phyloP scores from a whole-genome alignment of 495 filamentous ascomycete species.

The Parathielavia appendiculata region DNA sequence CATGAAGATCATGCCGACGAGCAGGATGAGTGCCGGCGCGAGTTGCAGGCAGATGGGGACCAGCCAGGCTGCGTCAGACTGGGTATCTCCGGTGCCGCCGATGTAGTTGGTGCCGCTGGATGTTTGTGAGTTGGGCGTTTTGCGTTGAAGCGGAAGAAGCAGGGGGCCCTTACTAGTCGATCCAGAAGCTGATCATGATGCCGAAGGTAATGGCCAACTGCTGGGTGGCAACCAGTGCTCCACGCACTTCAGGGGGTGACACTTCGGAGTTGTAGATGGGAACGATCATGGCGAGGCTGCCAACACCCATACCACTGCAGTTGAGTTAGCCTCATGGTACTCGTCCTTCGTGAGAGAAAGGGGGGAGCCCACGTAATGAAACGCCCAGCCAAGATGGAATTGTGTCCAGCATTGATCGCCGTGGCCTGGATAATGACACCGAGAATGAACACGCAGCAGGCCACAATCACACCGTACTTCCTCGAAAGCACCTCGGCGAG shows the following conservation, averaged over 20 bases:
- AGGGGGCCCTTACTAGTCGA: conserved; percentile 52
- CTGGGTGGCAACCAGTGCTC: conserved; percentile 70
- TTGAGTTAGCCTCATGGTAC: not conserved
- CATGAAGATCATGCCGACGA: conserved; percentile 71
- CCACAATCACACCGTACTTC: conserved; percentile 69
- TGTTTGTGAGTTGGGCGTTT: not conserved
- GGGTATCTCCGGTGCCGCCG: conserved; percentile 59
- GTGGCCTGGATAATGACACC: conserved; percentile 71
- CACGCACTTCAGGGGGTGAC: conserved; percentile 55
- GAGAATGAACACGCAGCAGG: conserved; percentile 66
- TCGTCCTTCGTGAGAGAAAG: not conserved
- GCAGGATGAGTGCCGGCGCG: conserved; percentile 54
- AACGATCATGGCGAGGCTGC: conserved; percentile 61
- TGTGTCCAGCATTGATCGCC: conserved; percentile 49
- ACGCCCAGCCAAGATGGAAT: conserved; percentile 64
- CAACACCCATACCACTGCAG: conserved; percentile 60
- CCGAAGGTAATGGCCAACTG: conserved; percentile 79
- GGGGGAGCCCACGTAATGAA: conserved; percentile 55
- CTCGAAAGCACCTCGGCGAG: conserved; percentile 68
- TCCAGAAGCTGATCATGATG: conserved; percentile 82
- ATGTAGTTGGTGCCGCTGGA: conserved; percentile 65
- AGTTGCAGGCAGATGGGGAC: conserved; percentile 61
- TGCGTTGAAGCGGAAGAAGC: not conserved
- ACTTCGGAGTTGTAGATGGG: conserved; percentile 69
- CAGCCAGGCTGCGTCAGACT: conserved; percentile 67